A percentile compares a stretch with the other conserved stretches of the same genome.
Evolutionary conservation across 2,329 filamentous ascomycete genomes (phyloP).

Genomic region (Plectosphaerella sp.): DNA sequence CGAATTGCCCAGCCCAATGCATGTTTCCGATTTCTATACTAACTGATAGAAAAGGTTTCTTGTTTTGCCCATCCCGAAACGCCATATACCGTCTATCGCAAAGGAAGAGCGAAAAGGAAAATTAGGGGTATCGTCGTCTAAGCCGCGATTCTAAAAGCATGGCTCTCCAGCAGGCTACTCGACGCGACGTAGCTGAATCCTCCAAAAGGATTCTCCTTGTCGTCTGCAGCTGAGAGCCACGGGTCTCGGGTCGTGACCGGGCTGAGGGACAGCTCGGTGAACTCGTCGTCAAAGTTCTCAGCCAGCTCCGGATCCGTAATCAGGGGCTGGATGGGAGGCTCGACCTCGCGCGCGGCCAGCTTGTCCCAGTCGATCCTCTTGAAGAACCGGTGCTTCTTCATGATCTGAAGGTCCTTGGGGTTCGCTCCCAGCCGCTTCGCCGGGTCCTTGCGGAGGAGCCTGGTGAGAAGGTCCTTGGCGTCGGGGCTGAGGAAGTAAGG

Average conservation of each 20-base stretch:
- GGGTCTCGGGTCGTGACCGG: conserved; percentile 49
- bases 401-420: conserved; percentile 75
- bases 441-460: conserved; percentile 88
- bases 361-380: conserved; percentile 92
- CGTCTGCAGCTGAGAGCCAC: conserved; percentile 30
- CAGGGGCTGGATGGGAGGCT: conserved; percentile 85
- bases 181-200: conserved; percentile 62
- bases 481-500: conserved; percentile 90
- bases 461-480: conserved; percentile 88
- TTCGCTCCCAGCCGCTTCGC: conserved; percentile 81
- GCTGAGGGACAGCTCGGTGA: conserved; percentile 80
- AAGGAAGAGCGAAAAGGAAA: too few relatives aligned
- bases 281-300: conserved; percentile 94
- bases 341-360: conserved; percentile 74
- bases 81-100: neutral
- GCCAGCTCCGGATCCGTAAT: conserved; percentile 94
- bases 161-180: conserved; percentile 49
- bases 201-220: conserved; percentile 55
- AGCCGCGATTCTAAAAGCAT: conserved; percentile 29
- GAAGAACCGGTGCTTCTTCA: conserved; percentile 96
- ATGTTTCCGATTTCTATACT: neutral
- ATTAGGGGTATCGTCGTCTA: neutral
- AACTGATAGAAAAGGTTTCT: neutral
- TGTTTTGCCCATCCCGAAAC: neutral
- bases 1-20: too few relatives aligned